phyloP scores from a whole-genome alignment of 2,329 filamentous ascomycete species.

The Fusarium agapanthi region DNA sequence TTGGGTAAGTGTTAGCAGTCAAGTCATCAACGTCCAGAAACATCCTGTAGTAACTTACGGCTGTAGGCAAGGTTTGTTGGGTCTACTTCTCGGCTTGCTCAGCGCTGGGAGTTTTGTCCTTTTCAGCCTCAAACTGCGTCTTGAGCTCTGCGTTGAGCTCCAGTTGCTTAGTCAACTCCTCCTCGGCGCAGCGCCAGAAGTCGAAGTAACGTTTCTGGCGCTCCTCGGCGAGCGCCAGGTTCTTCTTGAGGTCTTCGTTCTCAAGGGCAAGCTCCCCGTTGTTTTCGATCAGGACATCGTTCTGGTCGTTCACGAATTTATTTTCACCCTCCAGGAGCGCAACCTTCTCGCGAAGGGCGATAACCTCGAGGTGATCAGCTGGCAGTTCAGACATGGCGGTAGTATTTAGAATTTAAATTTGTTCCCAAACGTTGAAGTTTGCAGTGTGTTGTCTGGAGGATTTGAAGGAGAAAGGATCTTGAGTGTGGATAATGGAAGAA shows the following conservation, averaged over 20 bases:
- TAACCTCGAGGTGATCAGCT: rapidly evolving
- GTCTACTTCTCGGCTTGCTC: too few relatives aligned
- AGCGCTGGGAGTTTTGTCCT: rapidly evolving
- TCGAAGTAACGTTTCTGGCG: background rate
- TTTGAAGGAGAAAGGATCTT: background rate
- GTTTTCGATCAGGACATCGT: too few relatives aligned
- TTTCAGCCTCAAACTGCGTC: background rate
- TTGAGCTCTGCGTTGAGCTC: background rate
- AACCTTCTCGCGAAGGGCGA: background rate
- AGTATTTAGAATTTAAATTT: background rate
- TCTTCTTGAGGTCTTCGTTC: background rate
- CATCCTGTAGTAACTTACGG: rapidly evolving
- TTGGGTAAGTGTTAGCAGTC: background rate
- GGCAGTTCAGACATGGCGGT: background rate
- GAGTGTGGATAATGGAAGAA: background rate
- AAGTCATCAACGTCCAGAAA: rapidly evolving
- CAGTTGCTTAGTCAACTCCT: rapidly evolving
- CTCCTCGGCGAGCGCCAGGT: background rate
- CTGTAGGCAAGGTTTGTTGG: too few relatives aligned
- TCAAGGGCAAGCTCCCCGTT: background rate
- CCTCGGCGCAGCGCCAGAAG: rapidly evolving
- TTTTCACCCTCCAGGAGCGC: too few relatives aligned
- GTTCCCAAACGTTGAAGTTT: too few relatives aligned
- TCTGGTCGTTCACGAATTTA: too few relatives aligned
- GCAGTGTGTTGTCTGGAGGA: too few relatives aligned